Evolutionary conservation across 2,329 filamentous ascomycete genomes (phyloP).

Genomic region (Colletotrichum sansevieriae): DNA sequence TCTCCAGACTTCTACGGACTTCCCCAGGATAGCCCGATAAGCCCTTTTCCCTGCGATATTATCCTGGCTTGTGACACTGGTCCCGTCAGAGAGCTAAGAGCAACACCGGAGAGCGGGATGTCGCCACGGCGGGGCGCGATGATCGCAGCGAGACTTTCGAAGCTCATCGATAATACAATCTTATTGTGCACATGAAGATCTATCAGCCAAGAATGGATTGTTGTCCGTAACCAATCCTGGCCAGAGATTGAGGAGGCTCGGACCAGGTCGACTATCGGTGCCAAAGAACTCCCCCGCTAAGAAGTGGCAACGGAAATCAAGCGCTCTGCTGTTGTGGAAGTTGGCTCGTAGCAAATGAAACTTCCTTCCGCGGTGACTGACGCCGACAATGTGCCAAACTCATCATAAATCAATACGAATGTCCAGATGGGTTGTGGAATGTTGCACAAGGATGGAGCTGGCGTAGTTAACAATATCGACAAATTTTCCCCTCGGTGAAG

Average conservation of each 20-base stretch:
- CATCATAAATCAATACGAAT: no score
- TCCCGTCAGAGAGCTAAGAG: slow-evolving; percentile 79
- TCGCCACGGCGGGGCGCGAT: slow-evolving; percentile 90
- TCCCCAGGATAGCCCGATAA: no score
- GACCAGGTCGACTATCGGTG: neutral
- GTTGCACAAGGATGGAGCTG: no score
- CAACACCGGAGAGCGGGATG: slow-evolving; percentile 86
- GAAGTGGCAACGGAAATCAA: neutral
- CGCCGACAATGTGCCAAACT: no score
- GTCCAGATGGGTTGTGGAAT: no score
- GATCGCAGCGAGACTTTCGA: slow-evolving; percentile 74
- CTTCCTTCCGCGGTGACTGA: no score
- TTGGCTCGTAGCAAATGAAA: neutral
- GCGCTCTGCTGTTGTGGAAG: neutral
- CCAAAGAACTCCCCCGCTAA: neutral
- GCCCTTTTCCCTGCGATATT: no score
- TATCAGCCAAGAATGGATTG: neutral
- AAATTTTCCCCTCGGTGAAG: no score
- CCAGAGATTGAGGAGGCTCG: neutral
- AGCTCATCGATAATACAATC: no score
- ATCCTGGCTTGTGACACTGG: no score
- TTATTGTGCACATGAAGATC: neutral
- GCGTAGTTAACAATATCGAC: no score
- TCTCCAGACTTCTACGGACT: no score
- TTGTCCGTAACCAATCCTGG: neutral